Conservation (phyloP, 306 rosid species). For the Coriaria nepalensis region DNA sequence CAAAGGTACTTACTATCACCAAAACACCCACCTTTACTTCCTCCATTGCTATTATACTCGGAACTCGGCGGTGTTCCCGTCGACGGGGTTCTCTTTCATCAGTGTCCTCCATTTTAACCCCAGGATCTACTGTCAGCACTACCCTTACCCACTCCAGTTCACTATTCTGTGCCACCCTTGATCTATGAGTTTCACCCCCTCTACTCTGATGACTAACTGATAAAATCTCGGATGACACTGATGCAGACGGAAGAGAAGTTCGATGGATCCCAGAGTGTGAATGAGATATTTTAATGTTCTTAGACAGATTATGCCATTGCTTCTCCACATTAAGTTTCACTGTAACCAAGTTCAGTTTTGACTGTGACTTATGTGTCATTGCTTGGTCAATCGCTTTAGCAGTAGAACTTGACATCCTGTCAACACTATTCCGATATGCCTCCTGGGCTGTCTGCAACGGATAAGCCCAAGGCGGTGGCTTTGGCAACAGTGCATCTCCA, state of each 20-base stretch:
- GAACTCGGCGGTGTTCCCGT: slow-evolving; percentile 97
- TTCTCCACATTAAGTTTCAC: slow-evolving; percentile 49
- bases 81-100: slow-evolving; percentile 65
- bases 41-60: slow-evolving; percentile 93
- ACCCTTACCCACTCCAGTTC: slow-evolving; percentile 83
- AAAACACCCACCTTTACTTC: slow-evolving; percentile 79
- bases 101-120: slow-evolving; percentile 80
- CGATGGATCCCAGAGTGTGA: slow-evolving; percentile 10
- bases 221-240: slow-evolving; percentile 11
- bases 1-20: slow-evolving; percentile 10
- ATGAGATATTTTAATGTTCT: slow-evolving; percentile 24
- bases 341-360: slow-evolving; percentile 53
- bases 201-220: slow-evolving; percentile 18
- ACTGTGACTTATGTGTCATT: slow-evolving; percentile 68
- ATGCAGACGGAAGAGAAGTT: slow-evolving; percentile 11
- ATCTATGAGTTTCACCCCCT: slow-evolving; percentile 14
- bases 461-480: slow-evolving; percentile 99
- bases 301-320: slow-evolving; percentile 23
- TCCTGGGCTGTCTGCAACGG: slow-evolving; percentile 94
- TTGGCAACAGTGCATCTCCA: slow-evolving; percentile 81
- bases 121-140: slow-evolving; percentile 72
- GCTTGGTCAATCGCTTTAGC: slow-evolving; percentile 98
- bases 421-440: slow-evolving; percentile 91
- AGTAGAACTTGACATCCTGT: slow-evolving; percentile 94
- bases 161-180: slow-evolving; percentile 28